phyloP scores from a whole-genome alignment of 192 early-diverging fungal species.

The Coemansia sp. region DNA sequence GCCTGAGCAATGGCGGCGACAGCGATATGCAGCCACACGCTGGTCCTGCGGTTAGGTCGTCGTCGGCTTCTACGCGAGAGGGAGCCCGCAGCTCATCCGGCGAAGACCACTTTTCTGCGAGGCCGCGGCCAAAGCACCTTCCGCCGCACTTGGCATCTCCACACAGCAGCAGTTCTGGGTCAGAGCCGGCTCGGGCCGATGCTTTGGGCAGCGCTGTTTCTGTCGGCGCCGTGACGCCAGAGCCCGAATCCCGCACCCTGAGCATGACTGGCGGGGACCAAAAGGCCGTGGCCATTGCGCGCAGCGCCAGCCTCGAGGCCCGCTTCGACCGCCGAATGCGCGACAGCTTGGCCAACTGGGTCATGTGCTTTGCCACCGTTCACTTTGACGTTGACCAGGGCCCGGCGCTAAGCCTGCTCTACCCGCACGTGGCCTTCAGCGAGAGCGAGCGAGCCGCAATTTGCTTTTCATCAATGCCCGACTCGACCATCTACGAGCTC shows the following conservation, averaged over 20 bases:
- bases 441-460: constrained; percentile 69
- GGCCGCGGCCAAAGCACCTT: background rate
- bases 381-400: constrained; percentile 84
- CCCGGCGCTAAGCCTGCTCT: constrained; percentile 66
- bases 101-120: constrained; percentile 4
- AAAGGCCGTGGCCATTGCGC: constrained; percentile 18
- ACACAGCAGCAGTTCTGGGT: constrained; percentile 8
- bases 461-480: constrained; percentile 73
- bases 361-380: constrained; percentile 68
- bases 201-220: background rate
- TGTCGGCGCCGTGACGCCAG: constrained; percentile 10
- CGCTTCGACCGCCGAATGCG: constrained; percentile 33
- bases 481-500: constrained; percentile 71
- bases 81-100: constrained; percentile 1
- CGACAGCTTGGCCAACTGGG: constrained; percentile 49
- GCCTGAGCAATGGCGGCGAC: background rate
- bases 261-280: constrained; percentile 36
- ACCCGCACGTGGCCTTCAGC: constrained; percentile 65
- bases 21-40: background rate
- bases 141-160: constrained; percentile 23
- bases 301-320: constrained; percentile 47
- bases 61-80: background rate
- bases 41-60: background rate
- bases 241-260: constrained; percentile 34
- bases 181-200: background rate